A percentile compares a stretch with the other conserved stretches of the same genome.
Evolutionary conservation across 2,329 filamentous ascomycete species (phyloP).

Genomic region (Truncatella angustata): DNA sequence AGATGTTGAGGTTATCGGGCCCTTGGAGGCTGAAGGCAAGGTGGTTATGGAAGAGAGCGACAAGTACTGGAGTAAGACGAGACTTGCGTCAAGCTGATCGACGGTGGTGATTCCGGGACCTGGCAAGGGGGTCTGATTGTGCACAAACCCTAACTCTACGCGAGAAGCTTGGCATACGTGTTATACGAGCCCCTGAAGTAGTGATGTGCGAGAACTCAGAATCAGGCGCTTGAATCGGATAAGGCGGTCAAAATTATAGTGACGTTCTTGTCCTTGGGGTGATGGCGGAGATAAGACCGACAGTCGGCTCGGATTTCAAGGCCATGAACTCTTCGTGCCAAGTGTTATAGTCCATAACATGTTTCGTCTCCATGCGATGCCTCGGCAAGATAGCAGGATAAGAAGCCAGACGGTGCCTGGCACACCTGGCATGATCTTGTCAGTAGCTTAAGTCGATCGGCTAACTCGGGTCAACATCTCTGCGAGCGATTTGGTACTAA

Average conservation of each 20-base stretch:
- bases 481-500: not conserved
- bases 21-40: conserved; percentile 41
- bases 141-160: not conserved
- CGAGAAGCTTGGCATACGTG: not conserved
- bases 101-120: not conserved
- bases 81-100: conserved; percentile 9
- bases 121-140: not conserved
- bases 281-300: not conserved
- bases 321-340: not conserved
- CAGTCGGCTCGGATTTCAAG: not conserved
- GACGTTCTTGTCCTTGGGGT: not conserved
- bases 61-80: conserved; percentile 41
- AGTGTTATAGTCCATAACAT: too few relatives aligned
- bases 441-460: too few relatives aligned
- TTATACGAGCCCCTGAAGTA: not conserved
- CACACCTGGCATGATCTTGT: not conserved
- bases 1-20: conserved; percentile 47
- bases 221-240: not conserved
- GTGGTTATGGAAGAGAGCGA: conserved; percentile 43
- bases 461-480: too few relatives aligned
- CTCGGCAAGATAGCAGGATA: not conserved
- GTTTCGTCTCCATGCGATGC: too few relatives aligned
- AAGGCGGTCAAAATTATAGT: not conserved
- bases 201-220: too few relatives aligned
- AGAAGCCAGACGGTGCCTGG: not conserved